Evolutionary conservation across 192 early-diverging fungal species (phyloP), one percentile per base, ranked within the genome.

Genomic region (Chytriomyces confervae): DNA sequence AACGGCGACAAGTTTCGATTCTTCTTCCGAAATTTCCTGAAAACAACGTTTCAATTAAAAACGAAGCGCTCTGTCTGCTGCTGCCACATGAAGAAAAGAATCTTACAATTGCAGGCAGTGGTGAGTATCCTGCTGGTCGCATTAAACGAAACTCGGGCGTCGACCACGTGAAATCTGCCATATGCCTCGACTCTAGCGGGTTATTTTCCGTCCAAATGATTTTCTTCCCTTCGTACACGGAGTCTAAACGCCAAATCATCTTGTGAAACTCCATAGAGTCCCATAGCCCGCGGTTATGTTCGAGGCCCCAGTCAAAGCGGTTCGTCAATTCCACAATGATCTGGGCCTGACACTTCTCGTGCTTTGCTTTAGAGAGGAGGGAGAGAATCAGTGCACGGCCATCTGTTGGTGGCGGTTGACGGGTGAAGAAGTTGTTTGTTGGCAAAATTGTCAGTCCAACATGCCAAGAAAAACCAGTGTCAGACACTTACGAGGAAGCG

Each of bases 111-210:
- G 27, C 74, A 24, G 62, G 63, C 5, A 76, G 51, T 11, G 53
- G 46, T 9, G 74, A 76, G 27, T 46, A 49, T 27, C 74, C 74
- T 13, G 74, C 49, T 11, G 74, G 74, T 11, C 74, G 62, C 63
- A 76, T 50, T 61, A 76, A 61, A 48, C 74, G 74, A 76, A 76
- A 76, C 36, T 76, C 74, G 8, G 74, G 74, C 16, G 7, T 76
- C 44, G 64, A 47, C 24, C 20, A n/a, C 24, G 51, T 49, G 18
- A 61, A 47, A 66, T 76, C 64, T 5, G 74, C 74, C 63, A 76
- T 64, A 8, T 61, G 51, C 47, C 66, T 64, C 6, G 74, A 62
- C 23, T 76, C 74, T 11, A 76, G 61, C 45, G 74, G 51, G 50
- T 76, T 76, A 66, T 76, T 76, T 8, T 62, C 74, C 27, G 61